Conservation (phyloP, 495 filamentous ascomycete genomes). For the Lophiostoma macrostomum region DNA sequence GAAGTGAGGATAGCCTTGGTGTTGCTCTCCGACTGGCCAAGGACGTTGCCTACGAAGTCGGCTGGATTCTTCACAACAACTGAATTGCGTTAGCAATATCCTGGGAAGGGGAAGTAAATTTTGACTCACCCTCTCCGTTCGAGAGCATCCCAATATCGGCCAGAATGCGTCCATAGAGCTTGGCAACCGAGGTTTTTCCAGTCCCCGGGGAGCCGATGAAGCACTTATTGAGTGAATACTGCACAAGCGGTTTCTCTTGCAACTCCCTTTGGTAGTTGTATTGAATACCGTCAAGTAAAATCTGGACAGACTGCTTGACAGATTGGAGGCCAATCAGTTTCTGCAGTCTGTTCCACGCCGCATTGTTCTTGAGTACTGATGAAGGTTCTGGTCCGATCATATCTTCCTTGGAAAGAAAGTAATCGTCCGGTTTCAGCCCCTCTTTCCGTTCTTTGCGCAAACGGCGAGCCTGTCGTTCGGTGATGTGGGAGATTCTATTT, state of each 20-base stretch:
- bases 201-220: conserved; percentile 71
- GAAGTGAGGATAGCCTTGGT: conserved; percentile 69
- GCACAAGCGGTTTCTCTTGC: conserved; percentile 52
- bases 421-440: conserved; percentile 34
- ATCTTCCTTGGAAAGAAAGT: conserved; percentile 36
- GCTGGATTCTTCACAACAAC: conserved; percentile 64
- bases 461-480: conserved; percentile 57
- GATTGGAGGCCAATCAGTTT: conserved; percentile 56
- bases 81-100: conserved; percentile 53
- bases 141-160: conserved; percentile 39
- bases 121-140: conserved; percentile 28
- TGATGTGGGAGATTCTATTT: conserved; percentile 55
- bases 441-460: conserved; percentile 45
- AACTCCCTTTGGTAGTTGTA: conserved; percentile 63
- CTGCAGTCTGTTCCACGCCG: conserved; percentile 60
- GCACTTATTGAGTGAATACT: conserved; percentile 65
- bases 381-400: conserved; percentile 32
- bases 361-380: conserved; percentile 15
- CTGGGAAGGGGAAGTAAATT: neutral
- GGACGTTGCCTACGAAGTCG: conserved; percentile 63
- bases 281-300: conserved; percentile 57
- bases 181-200: conserved; percentile 74
- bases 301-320: conserved; percentile 61
- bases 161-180: conserved; percentile 51
- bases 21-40: conserved; percentile 66